Percentiles rank a stretch among this genome's conserved stretches.
Conservation (phyloP, 1,284 basidiomycete genomes). For the Ustilago trichophora region DNA sequence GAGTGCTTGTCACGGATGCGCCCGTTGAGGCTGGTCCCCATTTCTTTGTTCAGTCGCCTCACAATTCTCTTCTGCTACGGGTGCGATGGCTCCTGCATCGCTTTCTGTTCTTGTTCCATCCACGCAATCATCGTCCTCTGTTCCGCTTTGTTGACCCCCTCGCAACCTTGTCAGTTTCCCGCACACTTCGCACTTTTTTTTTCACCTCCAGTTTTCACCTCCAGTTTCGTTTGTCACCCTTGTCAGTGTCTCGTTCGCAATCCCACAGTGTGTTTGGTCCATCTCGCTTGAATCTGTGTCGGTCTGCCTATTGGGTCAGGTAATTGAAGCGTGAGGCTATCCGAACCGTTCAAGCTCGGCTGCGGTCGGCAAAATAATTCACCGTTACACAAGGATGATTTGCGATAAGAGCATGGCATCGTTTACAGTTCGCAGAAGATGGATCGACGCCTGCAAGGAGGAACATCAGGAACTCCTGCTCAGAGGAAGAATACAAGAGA, state of each 20-base stretch:
- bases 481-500: too few relatives aligned
- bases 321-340: too few relatives aligned
- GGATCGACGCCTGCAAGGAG: neutral
- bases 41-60: neutral
- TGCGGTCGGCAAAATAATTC: too few relatives aligned
- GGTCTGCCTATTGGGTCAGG: too few relatives aligned
- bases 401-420: neutral
- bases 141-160: neutral
- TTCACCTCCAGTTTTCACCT: too few relatives aligned
- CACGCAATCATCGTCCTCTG: neutral
- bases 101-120: neutral
- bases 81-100: slow-evolving; percentile 5
- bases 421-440: too few relatives aligned
- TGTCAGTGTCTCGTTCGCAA: neutral
- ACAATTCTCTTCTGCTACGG: neutral
- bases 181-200: too few relatives aligned
- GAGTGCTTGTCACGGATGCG: neutral
- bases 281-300: neutral
- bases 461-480: too few relatives aligned
- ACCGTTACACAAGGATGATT: too few relatives aligned
- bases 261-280: neutral
- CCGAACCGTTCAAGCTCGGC: too few relatives aligned
- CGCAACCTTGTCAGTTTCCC: too few relatives aligned
- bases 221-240: neutral
- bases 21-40: neutral